These are phyloP conservation scores for Davidsoniella eucalypti DNA, from an alignment of 2,329 filamentous ascomycete genomes.

Conservation along the genomic window DNA sequence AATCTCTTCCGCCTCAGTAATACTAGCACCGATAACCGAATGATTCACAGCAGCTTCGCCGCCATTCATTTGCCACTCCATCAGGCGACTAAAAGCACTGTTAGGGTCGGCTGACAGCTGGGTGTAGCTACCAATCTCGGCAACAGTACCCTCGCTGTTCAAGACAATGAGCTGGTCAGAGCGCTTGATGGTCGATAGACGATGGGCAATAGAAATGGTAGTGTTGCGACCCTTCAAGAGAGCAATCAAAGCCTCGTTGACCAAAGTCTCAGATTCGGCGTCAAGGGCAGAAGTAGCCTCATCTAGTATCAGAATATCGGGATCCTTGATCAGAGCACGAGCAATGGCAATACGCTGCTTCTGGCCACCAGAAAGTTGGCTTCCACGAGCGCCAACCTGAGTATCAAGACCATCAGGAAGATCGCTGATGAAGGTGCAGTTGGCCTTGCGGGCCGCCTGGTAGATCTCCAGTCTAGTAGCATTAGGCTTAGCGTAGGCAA, in stretches of 20 bases:
- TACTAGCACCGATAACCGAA: conserved; percentile 20
- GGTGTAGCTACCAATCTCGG: conserved; percentile 73
- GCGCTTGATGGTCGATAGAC: conserved; percentile 88
- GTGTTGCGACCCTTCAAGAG: conserved; percentile 80
- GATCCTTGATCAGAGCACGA: conserved; percentile 81
- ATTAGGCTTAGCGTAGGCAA: conserved; percentile 71
- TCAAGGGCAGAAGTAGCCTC: conserved; percentile 93
- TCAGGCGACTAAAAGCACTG: conserved; percentile 83
- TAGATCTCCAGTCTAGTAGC: conserved; percentile 71
- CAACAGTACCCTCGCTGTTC: conserved; percentile 69
- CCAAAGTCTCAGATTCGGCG: conserved; percentile 89
- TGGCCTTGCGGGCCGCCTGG: conserved; percentile 73
- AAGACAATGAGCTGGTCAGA: conserved; percentile 91
- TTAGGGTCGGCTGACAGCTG: conserved; percentile 55
- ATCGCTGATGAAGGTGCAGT: conserved; percentile 92
- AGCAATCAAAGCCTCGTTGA: conserved; percentile 73
- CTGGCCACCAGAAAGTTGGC: conserved; percentile 87
- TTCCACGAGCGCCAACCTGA: conserved; percentile 77
- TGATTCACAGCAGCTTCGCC: conserved; percentile 37
- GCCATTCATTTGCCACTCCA: conserved; percentile 97
- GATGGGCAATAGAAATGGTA: conserved; percentile 93
- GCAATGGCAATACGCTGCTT: conserved; percentile 98
- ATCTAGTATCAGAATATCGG: conserved; percentile 91
- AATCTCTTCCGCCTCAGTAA: conserved; percentile 36
- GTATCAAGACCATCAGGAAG: conserved; percentile 94